Evolutionary conservation across 768 basidiomycete genomes (phyloP).

Genomic region (Russula earlei): DNA sequence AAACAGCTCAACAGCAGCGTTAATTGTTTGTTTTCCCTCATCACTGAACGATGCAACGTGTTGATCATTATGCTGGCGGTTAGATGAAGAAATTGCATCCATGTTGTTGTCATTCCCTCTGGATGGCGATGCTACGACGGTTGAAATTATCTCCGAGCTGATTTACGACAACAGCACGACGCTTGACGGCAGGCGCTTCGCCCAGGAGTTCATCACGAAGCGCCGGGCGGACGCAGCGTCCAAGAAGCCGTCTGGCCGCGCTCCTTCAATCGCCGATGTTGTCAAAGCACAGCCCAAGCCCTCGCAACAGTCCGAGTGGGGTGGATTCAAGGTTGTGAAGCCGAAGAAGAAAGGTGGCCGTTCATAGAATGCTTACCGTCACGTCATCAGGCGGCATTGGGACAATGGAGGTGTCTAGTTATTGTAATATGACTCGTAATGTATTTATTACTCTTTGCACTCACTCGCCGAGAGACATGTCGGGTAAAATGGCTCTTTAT

Average conservation of each 20-base stretch:
- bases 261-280: constrained; percentile 76
- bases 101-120: constrained; percentile 93
- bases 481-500: too few relatives aligned
- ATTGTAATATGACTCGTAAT: constrained; percentile 5
- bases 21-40: constrained; percentile 42
- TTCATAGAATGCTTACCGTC: constrained; percentile 28
- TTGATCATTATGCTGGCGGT: neutral
- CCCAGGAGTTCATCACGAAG: constrained; percentile 79
- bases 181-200: constrained; percentile 90
- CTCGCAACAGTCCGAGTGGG: constrained; percentile 65
- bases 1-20: constrained; percentile 67
- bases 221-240: constrained; percentile 73
- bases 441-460: neutral
- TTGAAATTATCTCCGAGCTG: constrained; percentile 90
- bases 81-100: constrained; percentile 93
- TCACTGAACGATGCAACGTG: neutral
- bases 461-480: neutral
- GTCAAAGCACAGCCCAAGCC: constrained; percentile 82
- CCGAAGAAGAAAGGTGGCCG: constrained; percentile 86
- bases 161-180: constrained; percentile 94
- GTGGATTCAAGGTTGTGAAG: constrained; percentile 85
- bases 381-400: neutral
- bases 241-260: constrained; percentile 42
- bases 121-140: constrained; percentile 71
- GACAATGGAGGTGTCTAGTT: neutral